Percentiles rank a stretch among this genome's conserved stretches.
Conservation (phyloP, 148 eudicot species). For the Vaccinium corymbosum region DNA sequence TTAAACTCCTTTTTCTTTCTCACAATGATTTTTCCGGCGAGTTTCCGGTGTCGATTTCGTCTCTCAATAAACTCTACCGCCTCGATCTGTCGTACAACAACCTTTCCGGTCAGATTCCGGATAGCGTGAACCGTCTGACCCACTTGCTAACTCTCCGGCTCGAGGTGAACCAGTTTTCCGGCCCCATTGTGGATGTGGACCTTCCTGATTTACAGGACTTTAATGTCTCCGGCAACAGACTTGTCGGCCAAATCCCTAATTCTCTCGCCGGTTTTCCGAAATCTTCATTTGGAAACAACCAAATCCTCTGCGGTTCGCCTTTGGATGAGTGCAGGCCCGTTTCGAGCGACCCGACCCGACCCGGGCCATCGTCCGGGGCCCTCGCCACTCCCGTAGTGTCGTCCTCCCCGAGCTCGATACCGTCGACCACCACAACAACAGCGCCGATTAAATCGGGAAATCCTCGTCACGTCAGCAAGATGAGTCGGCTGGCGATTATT, state of each 20-base stretch:
- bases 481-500: slow-evolving; percentile 45
- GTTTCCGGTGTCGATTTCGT: slow-evolving; percentile 35
- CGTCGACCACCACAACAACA: slow-evolving; percentile 5
- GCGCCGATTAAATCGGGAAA: slow-evolving; percentile 17
- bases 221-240: slow-evolving; percentile 48
- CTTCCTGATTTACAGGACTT: slow-evolving; percentile 47
- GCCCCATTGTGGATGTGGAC: slow-evolving; percentile 31
- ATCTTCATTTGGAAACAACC: slow-evolving; percentile 37
- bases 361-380: slow-evolving; percentile 31
- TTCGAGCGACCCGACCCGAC: slow-evolving; percentile 29
- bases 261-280: slow-evolving; percentile 44
- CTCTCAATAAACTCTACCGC: slow-evolving; percentile 48
- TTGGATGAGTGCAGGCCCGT: slow-evolving; percentile 30
- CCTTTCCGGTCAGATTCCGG: slow-evolving; percentile 49
- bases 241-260: slow-evolving; percentile 49
- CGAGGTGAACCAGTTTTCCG: slow-evolving; percentile 45
- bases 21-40: slow-evolving; percentile 54
- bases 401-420: slow-evolving; percentile 43
- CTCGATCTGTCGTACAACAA: slow-evolving; percentile 65
- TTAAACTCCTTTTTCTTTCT: slow-evolving; percentile 54
- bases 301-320: slow-evolving; percentile 62
- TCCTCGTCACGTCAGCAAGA: slow-evolving; percentile 12
- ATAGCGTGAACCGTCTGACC: slow-evolving; percentile 23
- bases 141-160: slow-evolving; percentile 59
- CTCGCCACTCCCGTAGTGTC: slow-evolving; percentile 30